Base-by-base conservation (phyloP, 495 filamentous ascomycete species). In the Penicillium angulare region DNA sequence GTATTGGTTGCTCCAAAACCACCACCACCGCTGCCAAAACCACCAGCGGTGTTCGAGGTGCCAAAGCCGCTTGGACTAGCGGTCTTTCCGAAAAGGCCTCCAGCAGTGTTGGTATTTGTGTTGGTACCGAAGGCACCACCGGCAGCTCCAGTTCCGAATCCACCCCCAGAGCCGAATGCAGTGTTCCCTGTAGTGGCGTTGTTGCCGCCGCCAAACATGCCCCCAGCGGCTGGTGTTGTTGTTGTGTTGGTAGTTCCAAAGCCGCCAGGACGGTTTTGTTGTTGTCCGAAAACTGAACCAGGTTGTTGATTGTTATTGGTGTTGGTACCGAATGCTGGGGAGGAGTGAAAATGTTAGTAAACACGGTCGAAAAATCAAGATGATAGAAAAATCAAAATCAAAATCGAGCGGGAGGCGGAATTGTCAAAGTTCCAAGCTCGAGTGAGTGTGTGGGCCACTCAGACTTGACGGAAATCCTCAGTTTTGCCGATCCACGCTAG, bases 41-140 rank as follows among this genome's bases (percentile, higher is more conserved):
- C 60, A 35, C 57, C 54, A 20, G 53, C 47, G 3, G 48, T 44
- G 27, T 72, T 61, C 9, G 73, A 53, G 2, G 43, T 41, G 23
- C 77, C 72, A 43, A 76, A 76, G 3, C 59, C 68, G 10, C 58
- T 61, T 15, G 50, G n/a, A n/a, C n/a, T 59, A 7, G 63, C 55
- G 27, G 70, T 75, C 20, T 64, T 59, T 43, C 80, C 79, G 50
- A 83, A 83, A 24, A 81, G 67, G 22, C 74, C 67, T 47, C 77
- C 67, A 15, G 48, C 36, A 26, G 53, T 52, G 43, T 73, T 55
- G 39, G 69, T 73, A 32, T 70, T 69, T 23, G 79, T 69, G 55
- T 68, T 75, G 18, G 65, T 41, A 29, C 79, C 79, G 26, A 65
- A 65, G 13, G n/a, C n/a, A n/a, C 49, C 61, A 21, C 55, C 57